Base-by-base conservation (phyloP, 2,329 filamentous ascomycete genomes). In the Rachicladosporium sp. region DNA sequence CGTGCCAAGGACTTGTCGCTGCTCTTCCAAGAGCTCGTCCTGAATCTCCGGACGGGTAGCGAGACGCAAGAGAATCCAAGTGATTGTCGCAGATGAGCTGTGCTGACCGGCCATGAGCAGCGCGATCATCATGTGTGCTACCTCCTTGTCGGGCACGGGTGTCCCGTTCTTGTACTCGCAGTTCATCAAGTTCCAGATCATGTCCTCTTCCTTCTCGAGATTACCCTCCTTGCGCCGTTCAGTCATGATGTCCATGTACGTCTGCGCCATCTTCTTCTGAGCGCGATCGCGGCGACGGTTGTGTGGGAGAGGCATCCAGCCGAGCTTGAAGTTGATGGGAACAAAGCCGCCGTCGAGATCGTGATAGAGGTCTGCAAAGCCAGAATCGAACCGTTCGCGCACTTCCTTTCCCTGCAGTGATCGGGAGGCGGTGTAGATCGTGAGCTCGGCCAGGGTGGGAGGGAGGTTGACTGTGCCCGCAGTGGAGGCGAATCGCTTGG, bases 71-170 rank as follows among this genome's bases (percentile, higher is more conserved):
- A 91, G 72, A 53, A 93, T 87, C 84, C 86, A 93, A 29, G 84
- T 75, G 53, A 77, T 79, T 31, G 82, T 88, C n/a, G 84, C 86
- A 3, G 85, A 85, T 2, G 84, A 89, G 1, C 82, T 88, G 66
- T 93, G 86, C 59, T 93, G 86, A 40, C 86, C 86, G 43, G 83
- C 86, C 85, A 93, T 91, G 46, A 93, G 76, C 13, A 93, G 72
- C 5, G 85, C 85, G 61, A 93, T 93, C 83, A 93, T 88, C 74
- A 93, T 89, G 64, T 91, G 81, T 13, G 86, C 85, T 42, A 93
- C 74, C 61, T 93, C 85, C 53, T 81, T 72, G 56, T 93, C 85
- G 10, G 86, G 80, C 11, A 93, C 71, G 4, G 70, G 70, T 31
- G 68, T 77, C 50, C 85, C 86, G 51, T 89, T 76, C 68, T 93